Base-by-base conservation (phyloP, 2,329 filamentous ascomycete genomes). In the Septoria linicola region DNA sequence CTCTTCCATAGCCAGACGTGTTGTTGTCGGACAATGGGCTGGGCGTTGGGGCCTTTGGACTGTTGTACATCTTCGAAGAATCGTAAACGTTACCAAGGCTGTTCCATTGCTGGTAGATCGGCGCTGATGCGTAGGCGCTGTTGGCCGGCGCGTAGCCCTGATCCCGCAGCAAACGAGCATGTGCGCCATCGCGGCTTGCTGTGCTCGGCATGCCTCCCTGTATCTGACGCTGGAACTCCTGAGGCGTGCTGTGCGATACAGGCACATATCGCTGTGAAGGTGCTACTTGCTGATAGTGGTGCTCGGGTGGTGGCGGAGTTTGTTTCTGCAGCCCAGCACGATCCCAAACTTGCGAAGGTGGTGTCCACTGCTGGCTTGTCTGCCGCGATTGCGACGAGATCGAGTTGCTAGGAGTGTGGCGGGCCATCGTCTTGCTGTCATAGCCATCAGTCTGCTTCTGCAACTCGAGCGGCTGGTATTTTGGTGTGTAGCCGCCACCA, bases 201-300 rank as follows among this genome's bases (percentile, higher is more conserved):
- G 66, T 62, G 49, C 63, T 65, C 6, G 63, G 61, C 48, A 62
- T 55, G 19, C 61, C 55, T 17, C 50, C 40, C 23, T 59, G 49
- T 23, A 66, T 60, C 41, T 65, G 61, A 21, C 58, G 59, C 42
- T 74, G 71, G 35, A 76, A 76, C 2, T 74, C 72, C 42, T 73
- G 69, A 10, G 72, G 58, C 2, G 72, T 74, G 49, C 74, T 72
- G 53, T 76, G 59, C 35, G 49, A 45, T n/a, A 59, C 49, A 34
- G 54, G 50, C 8, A 51, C 44, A 23, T 42, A 55, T 30, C 31
- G 55, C 54, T 59, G 55, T 23, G 36, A 31, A 30, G 30, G 37
- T 21, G 50, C 49, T 20, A 45, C 56, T 6, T 43, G 42, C 19
- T 50, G 44, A 25, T 59, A 54, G 44, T 58, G 53, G 13, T 51